Evolutionary conservation across 768 basidiomycete genomes (phyloP).

Genomic region (Lactifluus rugatus): DNA sequence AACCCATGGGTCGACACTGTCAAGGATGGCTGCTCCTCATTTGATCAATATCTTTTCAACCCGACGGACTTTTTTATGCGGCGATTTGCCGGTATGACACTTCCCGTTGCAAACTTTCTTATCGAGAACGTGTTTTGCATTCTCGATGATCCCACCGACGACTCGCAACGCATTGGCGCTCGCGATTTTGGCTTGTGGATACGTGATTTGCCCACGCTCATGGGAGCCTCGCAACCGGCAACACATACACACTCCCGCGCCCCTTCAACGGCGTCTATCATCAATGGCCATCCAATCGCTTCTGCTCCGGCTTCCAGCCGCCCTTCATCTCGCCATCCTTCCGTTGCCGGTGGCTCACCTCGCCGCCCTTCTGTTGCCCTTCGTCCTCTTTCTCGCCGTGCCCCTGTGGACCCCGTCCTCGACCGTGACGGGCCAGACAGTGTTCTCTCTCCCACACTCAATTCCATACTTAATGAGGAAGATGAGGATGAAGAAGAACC

Average conservation of each 20-base stretch:
- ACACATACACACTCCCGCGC: constrained; percentile 44
- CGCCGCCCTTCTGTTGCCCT: constrained; percentile 44
- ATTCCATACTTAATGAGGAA: constrained; percentile 25
- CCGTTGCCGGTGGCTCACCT: constrained; percentile 32
- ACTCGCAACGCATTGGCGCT: constrained; percentile 59
- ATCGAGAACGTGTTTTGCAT: constrained; percentile 78
- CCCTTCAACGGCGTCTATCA: constrained; percentile 47
- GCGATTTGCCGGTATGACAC: constrained; percentile 85
- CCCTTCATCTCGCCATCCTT: constrained; percentile 58
- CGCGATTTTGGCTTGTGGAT: constrained; percentile 82
- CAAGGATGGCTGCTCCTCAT: constrained; percentile 70
- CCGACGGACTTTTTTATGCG: constrained; percentile 82
- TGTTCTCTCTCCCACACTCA: constrained; percentile 8
- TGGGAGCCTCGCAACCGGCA: constrained; percentile 35
- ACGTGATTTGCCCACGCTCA: constrained; percentile 64
- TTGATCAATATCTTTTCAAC: constrained; percentile 66
- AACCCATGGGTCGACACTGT: constrained; percentile 98
- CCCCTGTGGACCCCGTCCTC: constrained; percentile 37
- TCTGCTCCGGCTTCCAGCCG: constrained; percentile 60
- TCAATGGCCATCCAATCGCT: constrained; percentile 50
- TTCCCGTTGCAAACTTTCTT: constrained; percentile 78
- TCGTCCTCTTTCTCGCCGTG: constrained; percentile 50
- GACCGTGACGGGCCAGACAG: constrained; percentile 18
- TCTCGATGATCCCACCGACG: constrained; percentile 53
- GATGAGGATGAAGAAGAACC: constrained; percentile 39